Evolutionary conservation across 116 monocot genomes (phyloP), one percentile per base, ranked within the genome.

Genomic region (Papilionanthe hybrid): DNA sequence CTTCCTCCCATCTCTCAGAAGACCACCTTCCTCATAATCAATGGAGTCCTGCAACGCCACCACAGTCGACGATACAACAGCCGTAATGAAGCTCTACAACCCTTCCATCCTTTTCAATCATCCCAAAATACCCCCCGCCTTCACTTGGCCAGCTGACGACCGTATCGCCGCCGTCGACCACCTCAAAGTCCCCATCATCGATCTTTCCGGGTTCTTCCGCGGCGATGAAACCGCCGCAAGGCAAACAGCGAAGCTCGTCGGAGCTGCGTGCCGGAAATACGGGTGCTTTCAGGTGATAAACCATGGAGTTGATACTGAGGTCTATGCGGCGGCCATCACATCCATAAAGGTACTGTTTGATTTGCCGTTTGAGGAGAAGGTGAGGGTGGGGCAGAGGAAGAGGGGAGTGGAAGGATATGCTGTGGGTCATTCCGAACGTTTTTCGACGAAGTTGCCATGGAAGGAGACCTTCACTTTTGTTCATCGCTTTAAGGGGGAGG

Each of bases 221-320:
- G 65, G 20, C 83, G 78, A 7, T 28, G 37, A 56, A 9, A 73
- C 48, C 32, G 74, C 78, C 20, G 28, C 73, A 17, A 1, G 44
- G 5, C 78, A 4, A 23, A 82, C 88, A 43, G 60, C 85, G 30
- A 77, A 53, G 15, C 75, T 83, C 79, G 81, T 93, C 18, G 83
- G 57, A 56, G 80, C 73, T 10, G 90, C 94, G 5, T 89, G 90
- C 86, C 53, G 69, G 22, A 85, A 86, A 0, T 89, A 87, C 88
- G 94, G 94, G 2, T 92, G 92, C 87, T 92, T 95, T 87, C 92
- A 90, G 82, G 90, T 90, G 87, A 53, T 89, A 77, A 90, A 92
- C 83, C 94, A 92, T 50, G 90, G 94, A 28, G 86, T 95, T 53
- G 83, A 85, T 2, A 1, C 8, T 0, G 81, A 83, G 71, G 76